Base-by-base conservation (phyloP, 2,329 filamentous ascomycete genomes). In the Trichoderma sp. region DNA sequence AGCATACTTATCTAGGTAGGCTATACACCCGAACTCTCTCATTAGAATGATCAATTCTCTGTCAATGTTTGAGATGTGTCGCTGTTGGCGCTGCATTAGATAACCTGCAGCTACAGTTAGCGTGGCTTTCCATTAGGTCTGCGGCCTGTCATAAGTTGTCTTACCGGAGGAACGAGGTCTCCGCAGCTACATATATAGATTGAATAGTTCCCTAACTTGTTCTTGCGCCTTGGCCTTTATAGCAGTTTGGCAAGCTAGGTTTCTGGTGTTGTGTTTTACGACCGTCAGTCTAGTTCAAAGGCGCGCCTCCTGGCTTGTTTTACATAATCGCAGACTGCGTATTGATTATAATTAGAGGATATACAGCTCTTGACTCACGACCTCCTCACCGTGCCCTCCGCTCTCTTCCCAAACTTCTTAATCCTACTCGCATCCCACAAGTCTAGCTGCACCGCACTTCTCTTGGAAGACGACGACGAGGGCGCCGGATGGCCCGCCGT, bases 391-490 rank as follows among this genome's bases (percentile, higher is more conserved):
- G 36, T 26, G 2, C 53, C 64, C 20, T 68, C 70, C 1, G 55
- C 66, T 12, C 71, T 70, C 50, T 71, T 66, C 1, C 82, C 81
- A 78, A 86, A 87, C 76, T 79, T 85, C 81, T 86, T 87, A 11
- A 84, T 82, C 76, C 84, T 84, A 32, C 75, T 70, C 3, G 85
- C 84, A 76, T 88, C 87, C 59, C 81, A 79, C n/a, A 74, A 73
- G 59, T 83, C 78, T 53, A 88, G 64, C 79, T 87, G 81, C 3
- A 88, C 83, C 1, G 87, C 87, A 53, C 79, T 81, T 5, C 77
- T 78, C 26, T 80, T 78, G 4, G 72, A 47, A 39, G 28, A 66
- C 74, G 80, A n/a, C 8, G 43, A n/a, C 8, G 43, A 50, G 0
- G 43, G 43, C 43, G 43, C 77, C 2, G 82, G 76, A 53, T 81